phyloP scores from a whole-genome alignment of 2,329 filamentous ascomycete genomes.

The Aplosporella prunicola region DNA sequence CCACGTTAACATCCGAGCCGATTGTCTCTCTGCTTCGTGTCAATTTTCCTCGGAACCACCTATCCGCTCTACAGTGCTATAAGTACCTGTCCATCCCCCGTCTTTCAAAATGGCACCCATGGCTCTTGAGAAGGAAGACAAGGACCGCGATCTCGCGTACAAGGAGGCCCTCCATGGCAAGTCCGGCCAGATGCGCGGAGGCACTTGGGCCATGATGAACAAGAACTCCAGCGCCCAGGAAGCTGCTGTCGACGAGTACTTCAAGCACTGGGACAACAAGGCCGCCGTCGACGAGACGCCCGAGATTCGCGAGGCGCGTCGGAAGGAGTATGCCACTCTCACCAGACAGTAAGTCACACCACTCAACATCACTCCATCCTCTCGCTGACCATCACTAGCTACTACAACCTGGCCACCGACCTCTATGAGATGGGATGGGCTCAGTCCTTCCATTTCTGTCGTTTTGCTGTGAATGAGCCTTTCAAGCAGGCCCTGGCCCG shows the following conservation, averaged over 20 bases:
- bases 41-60: conserved; percentile 3
- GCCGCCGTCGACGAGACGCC: conserved; percentile 68
- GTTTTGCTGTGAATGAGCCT: conserved; percentile 75
- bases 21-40: not conserved
- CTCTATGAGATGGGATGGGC: conserved; percentile 97
- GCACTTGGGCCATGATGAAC: conserved; percentile 68
- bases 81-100: not conserved
- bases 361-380: conserved; percentile 11
- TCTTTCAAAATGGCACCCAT: conserved; percentile 40
- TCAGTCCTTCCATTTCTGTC: conserved; percentile 94
- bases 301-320: conserved; percentile 68
- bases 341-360: conserved; percentile 71
- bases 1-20: conserved; percentile 8
- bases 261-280: conserved; percentile 95
- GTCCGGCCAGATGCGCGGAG: conserved; percentile 60
- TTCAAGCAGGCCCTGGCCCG: conserved; percentile 89
- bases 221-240: conserved; percentile 65
- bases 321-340: conserved; percentile 82
- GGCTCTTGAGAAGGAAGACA: conserved; percentile 70
- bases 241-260: conserved; percentile 81
- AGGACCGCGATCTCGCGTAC: conserved; percentile 78
- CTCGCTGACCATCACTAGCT: conserved; percentile 44
- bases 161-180: conserved; percentile 78
- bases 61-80: conserved; percentile 4
- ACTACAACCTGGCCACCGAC: conserved; percentile 96